Base-by-base conservation (phyloP, 345 rosid genomes). In the Arabidopsis thaliana region DNA sequence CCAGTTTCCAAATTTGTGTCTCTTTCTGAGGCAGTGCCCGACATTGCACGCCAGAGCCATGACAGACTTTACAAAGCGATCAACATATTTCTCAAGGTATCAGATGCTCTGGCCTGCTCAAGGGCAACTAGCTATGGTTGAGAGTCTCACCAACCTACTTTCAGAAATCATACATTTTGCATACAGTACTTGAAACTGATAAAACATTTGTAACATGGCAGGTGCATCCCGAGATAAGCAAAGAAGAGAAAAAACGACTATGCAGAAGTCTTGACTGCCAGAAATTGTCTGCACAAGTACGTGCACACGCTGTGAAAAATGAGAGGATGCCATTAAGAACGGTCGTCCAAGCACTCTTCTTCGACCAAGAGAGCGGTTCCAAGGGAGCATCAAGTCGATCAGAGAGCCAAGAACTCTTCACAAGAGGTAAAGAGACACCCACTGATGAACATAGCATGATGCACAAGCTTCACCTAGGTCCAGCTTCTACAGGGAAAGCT, bases 301-400 rank as follows among this genome's bases (percentile, higher is more conserved):
- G 99, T 0, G 84, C 97, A 1, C 99, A 91, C 14, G 99, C 98
- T 0, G 93, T 91, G 42, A 96, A 93, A 81, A 96, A 96, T 40
- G 99, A 93, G 82, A 83, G 96, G 67, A 84, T 96, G 30, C 99
- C 99, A 7, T 45, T 96, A 76, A 86, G 97, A 80, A 96, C 98
- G 2, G 98, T 96, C 2, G 99, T 96, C 60, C 99, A 89, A 75
- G 88, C 89, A 71, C 89, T 93, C 69, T 96, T 85, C 84, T 96
- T 89, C 32, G 99, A 96, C 20, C 98, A 89, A 67, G 97, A 93
- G 69, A 82, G 85, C 58, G 46, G 85, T 78, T 67, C 82, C 64
- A 81, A 73, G 11, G 81, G 62, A 65, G 67, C 25, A 57, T 25
- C 42, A 65, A 57, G 32, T 45, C 65, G 41, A n/a, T 73, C 13